Base-by-base conservation (phyloP, 495 filamentous ascomycete species). In the Pyrenula massariospora region DNA sequence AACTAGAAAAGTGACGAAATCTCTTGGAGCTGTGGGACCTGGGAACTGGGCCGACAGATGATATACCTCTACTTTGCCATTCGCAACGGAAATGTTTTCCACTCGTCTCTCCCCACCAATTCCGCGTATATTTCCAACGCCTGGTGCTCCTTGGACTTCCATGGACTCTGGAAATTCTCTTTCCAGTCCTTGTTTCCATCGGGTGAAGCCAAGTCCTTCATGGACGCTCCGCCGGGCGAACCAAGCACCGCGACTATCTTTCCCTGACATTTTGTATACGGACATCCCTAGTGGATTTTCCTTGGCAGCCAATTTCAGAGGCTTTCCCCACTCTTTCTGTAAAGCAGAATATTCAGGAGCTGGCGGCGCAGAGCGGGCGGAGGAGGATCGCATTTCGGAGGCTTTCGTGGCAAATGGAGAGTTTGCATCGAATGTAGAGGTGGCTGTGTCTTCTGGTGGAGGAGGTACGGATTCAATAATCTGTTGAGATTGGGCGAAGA, bases 1-100 rank as follows among this genome's bases (percentile, higher is more conserved):
- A 48, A 94, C 72, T 24, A 89, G 75, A 62, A 91, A 67, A 11
- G 84, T 82, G 25, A 96, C 82, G 69, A 96, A 96, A 63, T 96
- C 93, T 63, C 92, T 75, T 23, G 92, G 84, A 10, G 91, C 80
- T 1, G 88, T 91, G 20, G 92, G 92, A 3, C 87, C 88, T 0
- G 91, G 91, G 65, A 96, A 96, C 70, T 91, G 85, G 1, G 90
- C 91, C 2, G 86, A 89, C 0, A 95, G 77, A 62, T 91, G 84
- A 61, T 87, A 95, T 3, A 96, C 88, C 81, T 61, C 61, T 11
- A 73, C 25, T 0, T 58, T 59, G 2, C 68, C 74, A 24, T 73
- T 61, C 24, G 59, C 60, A 20, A 71, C 64, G 56, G 70, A 68
- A 24, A 75, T 68, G 42, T 70, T 73, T 67, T 84, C 89, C 2